These are phyloP conservation scores for Fusarium pseudocircinatum DNA, from an alignment of 2,329 filamentous ascomycete species.

Conservation along the genomic window DNA sequence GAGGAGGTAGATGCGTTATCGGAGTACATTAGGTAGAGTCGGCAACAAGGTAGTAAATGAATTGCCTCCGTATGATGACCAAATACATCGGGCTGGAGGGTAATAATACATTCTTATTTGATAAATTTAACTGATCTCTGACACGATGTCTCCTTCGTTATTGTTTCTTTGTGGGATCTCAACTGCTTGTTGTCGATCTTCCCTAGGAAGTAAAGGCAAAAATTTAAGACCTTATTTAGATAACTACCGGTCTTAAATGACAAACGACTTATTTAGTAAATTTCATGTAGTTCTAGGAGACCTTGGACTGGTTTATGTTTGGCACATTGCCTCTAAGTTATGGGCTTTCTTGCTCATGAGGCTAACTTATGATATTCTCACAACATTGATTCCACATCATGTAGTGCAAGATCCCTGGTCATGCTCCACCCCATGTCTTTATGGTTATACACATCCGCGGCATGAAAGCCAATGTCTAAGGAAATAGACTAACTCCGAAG, in stretches of 20 bases:
- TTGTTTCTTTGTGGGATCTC: too few species aligned
- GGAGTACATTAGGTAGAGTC: slow-evolving; percentile 1
- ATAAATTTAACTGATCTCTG: background rate
- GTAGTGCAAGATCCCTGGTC: background rate
- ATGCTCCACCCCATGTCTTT: background rate
- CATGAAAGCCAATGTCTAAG: background rate
- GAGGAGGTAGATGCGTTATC: slow-evolving; percentile 9
- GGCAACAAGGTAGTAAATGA: background rate
- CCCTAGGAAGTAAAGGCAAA: too few species aligned
- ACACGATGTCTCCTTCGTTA: background rate
- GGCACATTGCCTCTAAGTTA: background rate
- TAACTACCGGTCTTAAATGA: too few species aligned
- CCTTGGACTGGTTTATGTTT: too few species aligned
- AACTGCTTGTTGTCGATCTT: too few species aligned
- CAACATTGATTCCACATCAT: slow-evolving; percentile 13
- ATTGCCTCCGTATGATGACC: background rate
- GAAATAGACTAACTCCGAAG: slow-evolving; percentile 23
- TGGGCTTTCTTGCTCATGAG: background rate
- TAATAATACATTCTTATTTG: background rate
- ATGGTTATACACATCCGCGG: background rate
- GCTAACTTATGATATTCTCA: background rate
- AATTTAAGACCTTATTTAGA: too few species aligned
- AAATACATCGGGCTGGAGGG: background rate
- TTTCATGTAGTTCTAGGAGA: too few species aligned
- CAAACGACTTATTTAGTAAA: too few species aligned